A percentile compares a stretch with the other conserved stretches of the same genome.
Evolutionary conservation across 169 alveolate genomes (phyloP).

Genomic region (Plasmodium fragile): DNA sequence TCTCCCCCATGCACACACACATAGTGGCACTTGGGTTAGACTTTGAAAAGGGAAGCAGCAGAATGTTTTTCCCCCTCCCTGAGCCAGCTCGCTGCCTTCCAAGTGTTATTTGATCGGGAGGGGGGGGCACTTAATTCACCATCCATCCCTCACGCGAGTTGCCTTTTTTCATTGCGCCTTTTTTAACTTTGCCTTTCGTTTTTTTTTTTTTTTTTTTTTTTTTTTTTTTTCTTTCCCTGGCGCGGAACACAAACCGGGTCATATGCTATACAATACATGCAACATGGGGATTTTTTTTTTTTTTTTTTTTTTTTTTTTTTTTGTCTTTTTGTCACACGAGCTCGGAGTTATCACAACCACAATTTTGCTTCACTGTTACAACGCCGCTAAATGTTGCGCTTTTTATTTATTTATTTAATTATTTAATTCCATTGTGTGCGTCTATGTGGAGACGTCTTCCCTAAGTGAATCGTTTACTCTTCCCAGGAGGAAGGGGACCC

Average conservation of each 20-base stretch:
- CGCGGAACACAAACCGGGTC: background rate
- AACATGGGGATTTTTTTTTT: slow-evolving; percentile 1
- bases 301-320: slow-evolving; percentile 15
- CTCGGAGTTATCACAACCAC: background rate
- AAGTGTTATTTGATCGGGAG: background rate
- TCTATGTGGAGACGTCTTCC: background rate
- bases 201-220: slow-evolving; percentile 4
- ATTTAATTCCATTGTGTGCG: background rate
- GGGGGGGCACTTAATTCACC: background rate
- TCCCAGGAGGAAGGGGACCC: background rate
- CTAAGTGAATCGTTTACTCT: background rate
- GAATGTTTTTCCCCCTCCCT: background rate
- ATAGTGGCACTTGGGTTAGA: background rate
- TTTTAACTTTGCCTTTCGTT: background rate
- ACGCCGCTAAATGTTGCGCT: background rate
- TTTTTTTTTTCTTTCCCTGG: background rate
- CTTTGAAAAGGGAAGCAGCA: background rate
- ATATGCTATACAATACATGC: background rate
- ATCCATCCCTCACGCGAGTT: background rate
- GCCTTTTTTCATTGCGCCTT: background rate
- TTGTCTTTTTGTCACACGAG: background rate
- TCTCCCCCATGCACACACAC: background rate
- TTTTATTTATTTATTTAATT: background rate
- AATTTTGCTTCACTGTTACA: background rate
- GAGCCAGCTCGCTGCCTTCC: background rate